These are phyloP conservation scores for Phytopythium helicoides DNA, from an alignment of 352 stramenopile genomes.

Conservation along the genomic window DNA sequence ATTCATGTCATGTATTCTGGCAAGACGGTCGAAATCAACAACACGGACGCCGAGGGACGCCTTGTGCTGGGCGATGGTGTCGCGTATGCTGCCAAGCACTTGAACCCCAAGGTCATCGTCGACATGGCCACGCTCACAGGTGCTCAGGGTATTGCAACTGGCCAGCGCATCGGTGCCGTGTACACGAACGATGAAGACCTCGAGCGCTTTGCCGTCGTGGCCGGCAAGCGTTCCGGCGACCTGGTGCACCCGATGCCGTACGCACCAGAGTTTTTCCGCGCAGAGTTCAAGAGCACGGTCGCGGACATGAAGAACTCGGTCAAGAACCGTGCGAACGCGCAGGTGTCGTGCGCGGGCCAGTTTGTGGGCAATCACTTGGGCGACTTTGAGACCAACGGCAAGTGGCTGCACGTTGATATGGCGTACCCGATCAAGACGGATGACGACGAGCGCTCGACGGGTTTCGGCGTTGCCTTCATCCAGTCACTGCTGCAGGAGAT, in stretches of 20 bases:
- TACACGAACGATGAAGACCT: constrained; percentile 90
- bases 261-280: constrained; percentile 90
- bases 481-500: constrained; percentile 68
- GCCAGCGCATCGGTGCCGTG: constrained; percentile 90
- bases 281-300: constrained; percentile 91
- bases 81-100: constrained; percentile 90
- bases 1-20: constrained; percentile 93
- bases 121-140: constrained; percentile 97
- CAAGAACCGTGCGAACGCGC: constrained; percentile 91
- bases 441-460: constrained; percentile 86
- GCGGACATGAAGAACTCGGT: constrained; percentile 98
- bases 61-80: constrained; percentile 94
- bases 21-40: constrained; percentile 98
- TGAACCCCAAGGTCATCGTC: constrained; percentile 89
- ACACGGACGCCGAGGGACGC: constrained; percentile 94
- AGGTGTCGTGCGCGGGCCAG: constrained; percentile 92
- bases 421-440: constrained; percentile 79
- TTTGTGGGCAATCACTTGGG: constrained; percentile 95
- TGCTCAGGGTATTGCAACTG: constrained; percentile 91
- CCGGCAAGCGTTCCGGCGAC: constrained; percentile 89
- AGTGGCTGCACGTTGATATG: constrained; percentile 97
- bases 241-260: constrained; percentile 93
- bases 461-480: constrained; percentile 92
- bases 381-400: constrained; percentile 70
- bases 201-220: constrained; percentile 74